Conservation (phyloP, 108 stramenopile genomes). For the Cyclotella atomus region DNA sequence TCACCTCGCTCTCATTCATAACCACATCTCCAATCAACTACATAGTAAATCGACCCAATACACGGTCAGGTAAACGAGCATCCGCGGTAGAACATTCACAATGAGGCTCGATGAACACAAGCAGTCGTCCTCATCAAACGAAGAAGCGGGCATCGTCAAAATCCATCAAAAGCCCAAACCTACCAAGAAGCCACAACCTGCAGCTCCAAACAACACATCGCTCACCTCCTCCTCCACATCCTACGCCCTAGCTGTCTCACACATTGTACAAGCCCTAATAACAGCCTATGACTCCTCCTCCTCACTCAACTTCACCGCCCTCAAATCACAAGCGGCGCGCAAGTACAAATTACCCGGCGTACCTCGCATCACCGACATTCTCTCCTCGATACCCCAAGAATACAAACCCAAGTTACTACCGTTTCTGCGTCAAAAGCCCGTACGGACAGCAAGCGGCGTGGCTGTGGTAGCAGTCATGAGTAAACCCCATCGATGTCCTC, state of each 20-base stretch:
- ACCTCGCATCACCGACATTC: conserved; percentile 89
- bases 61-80: no score
- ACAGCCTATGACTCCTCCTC: conserved; percentile 79
- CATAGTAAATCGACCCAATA: no score
- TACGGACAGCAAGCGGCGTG: conserved; percentile 93
- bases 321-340: conserved; percentile 78
- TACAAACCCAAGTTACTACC: conserved; percentile 84
- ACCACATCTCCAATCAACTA: no score
- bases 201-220: not conserved
- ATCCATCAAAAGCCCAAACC: conserved; percentile 32
- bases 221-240: conserved; percentile 31
- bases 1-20: no score
- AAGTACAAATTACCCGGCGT: conserved; percentile 89
- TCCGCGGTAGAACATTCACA: no score
- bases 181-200: not conserved
- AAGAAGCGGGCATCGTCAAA: conserved; percentile 43
- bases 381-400: conserved; percentile 84
- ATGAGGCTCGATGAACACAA: conserved; percentile 16
- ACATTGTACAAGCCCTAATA: conserved; percentile 86
- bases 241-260: conserved; percentile 82
- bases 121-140: not conserved
- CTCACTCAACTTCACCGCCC: conserved; percentile 85
- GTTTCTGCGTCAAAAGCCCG: conserved; percentile 89
- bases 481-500: conserved; percentile 97
- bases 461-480: conserved; percentile 96